Conservation (phyloP, 2,329 filamentous ascomycete species). For the Esteya vermicola region DNA sequence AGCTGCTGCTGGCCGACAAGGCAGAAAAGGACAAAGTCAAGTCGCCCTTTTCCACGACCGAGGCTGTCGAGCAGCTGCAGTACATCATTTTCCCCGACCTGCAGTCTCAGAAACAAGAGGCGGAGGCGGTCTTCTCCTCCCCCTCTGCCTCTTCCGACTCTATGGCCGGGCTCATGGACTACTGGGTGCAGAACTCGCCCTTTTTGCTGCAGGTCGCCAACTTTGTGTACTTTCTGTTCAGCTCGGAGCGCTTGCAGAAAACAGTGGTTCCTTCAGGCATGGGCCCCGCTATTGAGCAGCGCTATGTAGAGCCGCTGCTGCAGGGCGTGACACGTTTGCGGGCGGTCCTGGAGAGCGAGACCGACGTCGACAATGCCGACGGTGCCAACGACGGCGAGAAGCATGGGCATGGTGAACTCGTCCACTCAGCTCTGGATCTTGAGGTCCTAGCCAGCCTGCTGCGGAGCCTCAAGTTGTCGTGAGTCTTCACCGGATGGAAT, state of each 20-base stretch:
- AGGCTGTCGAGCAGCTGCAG: slow-evolving; percentile 45
- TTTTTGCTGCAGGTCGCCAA: slow-evolving; percentile 48
- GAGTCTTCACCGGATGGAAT: too few relatives aligned
- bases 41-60: slow-evolving; percentile 32
- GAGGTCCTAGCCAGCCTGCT: slow-evolving; percentile 7
- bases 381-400: not conserved
- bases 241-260: slow-evolving; percentile 22
- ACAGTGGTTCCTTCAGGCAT: slow-evolving; percentile 40
- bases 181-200: slow-evolving; percentile 34
- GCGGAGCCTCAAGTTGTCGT: slow-evolving; percentile 8
- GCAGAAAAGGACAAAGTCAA: not conserved
- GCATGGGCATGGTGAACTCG: too few relatives aligned
- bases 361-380: not conserved
- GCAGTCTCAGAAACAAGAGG: slow-evolving; percentile 26
- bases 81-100: slow-evolving; percentile 47
- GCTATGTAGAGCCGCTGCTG: slow-evolving; percentile 41
- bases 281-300: slow-evolving; percentile 40
- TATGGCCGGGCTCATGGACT: slow-evolving; percentile 27
- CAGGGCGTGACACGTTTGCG: slow-evolving; percentile 16
- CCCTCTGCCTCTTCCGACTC: too few relatives aligned
- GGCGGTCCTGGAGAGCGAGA: not conserved
- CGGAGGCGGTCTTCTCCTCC: too few relatives aligned
- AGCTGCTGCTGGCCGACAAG: slow-evolving; percentile 30
- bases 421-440: slow-evolving; percentile 7
- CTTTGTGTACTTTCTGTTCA: slow-evolving; percentile 43